Evolutionary conservation across 345 rosid species (phyloP), one percentile per base, ranked within the genome.

Genomic region (Acer negundo): DNA sequence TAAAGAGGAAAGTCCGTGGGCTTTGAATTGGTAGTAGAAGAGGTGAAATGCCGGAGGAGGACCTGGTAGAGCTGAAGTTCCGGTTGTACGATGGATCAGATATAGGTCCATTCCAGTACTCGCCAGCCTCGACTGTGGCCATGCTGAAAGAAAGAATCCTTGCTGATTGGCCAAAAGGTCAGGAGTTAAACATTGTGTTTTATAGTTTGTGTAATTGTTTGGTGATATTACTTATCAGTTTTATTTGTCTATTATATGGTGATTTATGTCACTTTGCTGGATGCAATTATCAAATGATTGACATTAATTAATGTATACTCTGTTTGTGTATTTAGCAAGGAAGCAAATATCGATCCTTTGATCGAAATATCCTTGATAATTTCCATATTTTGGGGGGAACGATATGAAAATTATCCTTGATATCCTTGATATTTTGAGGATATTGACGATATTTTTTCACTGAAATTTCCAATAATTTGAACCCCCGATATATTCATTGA

Each of bases 141-240:
- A 82, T 84, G 85, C 94, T 96, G 59, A 94, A 92, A 87, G 95
- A 94, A 74, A 82, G 95, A 76, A 87, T 96, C 38, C 84, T 94
- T 67, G 79, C 93, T 20, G 93, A 93, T 28, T 96, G 99, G 99
- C 98, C 97, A 1, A 91, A 87, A 88, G 99, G 99, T 93, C 16
- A 49, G 74, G n/a, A 22, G 6, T 71, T 42, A 7, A 15, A 1
- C 38, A 63, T 74, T 23, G 11, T 78, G 9, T 47, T 38, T 28
- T 19, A 19, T 47, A 7, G 11, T 17, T 10, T 62, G 22, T 55
- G 35, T 10, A 49, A 47, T 31, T 26, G 47, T 75, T 49, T 51
- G 20, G 65, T 51, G 35, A 13, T 6, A 42, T 42, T 42, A 42
- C 10, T 59, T 42, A 19, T 62, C 28, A 13, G 10, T 53, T 53